Evolutionary conservation across 345 rosid species (phyloP), one percentile per base, ranked within the genome.

Genomic region (Anastatica hierochuntica): DNA sequence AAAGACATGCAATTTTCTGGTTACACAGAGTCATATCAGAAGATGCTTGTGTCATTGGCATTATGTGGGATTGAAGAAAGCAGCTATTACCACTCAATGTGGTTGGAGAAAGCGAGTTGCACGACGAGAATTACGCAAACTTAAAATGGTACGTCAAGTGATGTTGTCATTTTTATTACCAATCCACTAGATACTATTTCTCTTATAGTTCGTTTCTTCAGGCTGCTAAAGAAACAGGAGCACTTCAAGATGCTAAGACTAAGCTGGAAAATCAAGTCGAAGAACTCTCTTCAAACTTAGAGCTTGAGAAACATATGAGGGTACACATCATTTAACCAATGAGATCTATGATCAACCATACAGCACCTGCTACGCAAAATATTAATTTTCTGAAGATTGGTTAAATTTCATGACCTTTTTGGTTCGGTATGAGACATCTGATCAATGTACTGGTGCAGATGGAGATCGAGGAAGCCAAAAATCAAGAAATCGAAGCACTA

Each of bases 61-160:
- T 54, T 88, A 78, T 66, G 43, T 43, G 51, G 69, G 70, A 62
- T 18, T 73, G 52, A 83, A 78, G 78, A 82, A 79, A 76, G 90
- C 88, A 57, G 80, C 84, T 52, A 74, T 85, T 34, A 36, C 66
- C 26, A 76, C 77, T 49, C 96, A 84, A 72, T 83, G 90, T 74
- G 77, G 82, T 49, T 85, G 94, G 94, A 83, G 94, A 77, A 71
- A 58, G 61, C 79, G 17, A 76, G 75, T 78, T 65, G 98, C 97
- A 35, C 74, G 85, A 24, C 68, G 66, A 69, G 94, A 92, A 71
- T 60, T 88, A 50, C 69, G 80, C 58, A 79, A 78, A 49, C 96
- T 88, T 45, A 92, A 74, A 76, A 73, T 81, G 96, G 98, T 83
- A 48, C 17, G 41, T 14, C 14, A 31, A 46, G 16, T 26, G 38